Base-by-base conservation (phyloP, 2,329 filamentous ascomycete genomes). In the Xylaria arbuscula region DNA sequence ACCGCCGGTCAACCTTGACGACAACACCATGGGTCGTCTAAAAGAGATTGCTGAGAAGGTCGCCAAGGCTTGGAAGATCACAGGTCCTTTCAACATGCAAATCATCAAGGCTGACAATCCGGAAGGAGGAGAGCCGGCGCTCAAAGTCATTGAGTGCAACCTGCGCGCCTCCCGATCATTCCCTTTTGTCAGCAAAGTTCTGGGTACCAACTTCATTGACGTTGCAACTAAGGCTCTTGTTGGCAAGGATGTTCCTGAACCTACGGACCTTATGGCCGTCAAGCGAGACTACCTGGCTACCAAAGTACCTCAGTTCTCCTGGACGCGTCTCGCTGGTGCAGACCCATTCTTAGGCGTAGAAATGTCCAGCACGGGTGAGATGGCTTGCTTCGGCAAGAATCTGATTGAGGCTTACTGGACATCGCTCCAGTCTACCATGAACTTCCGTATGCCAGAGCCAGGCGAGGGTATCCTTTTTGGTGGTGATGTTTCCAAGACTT, bases 81-180 rank as follows among this genome's bases (percentile, higher is more conserved):
- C 94, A 22, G 96, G 96, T 64, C 96, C 96, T 67, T 99, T 98
- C 89, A 99, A 99, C 88, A 98, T 99, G 95, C 96, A 99, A 80
- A 97, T 99, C 82, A 98, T 99, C 88, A 97, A 97, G 85, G 93
- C 92, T 42, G 87, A 93, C 13, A 85, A 92, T 76, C 89, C 91
- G 38, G 90, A 93, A 67, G 92, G 92, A 66, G 91, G 90, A 64
- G 88, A 91, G 77, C 89, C 92, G 40, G 86, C 88, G 34, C 88
- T 98, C 73, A 98, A 98, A 87, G 95, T 98, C 77, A 98, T 98
- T 72, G 95, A 98, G 83, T 98, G 95, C 86, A 98, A 98, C 82
- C 90, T 98, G 70, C 95, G 95, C 80, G 96, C 95, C 66, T 98
- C 95, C 68, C 94, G 95, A 71, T 98, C 95, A 0, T 98, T 98